Evolutionary conservation across 192 early-diverging fungal genomes (phyloP).

Genomic region (Spizellomyces sp.): DNA sequence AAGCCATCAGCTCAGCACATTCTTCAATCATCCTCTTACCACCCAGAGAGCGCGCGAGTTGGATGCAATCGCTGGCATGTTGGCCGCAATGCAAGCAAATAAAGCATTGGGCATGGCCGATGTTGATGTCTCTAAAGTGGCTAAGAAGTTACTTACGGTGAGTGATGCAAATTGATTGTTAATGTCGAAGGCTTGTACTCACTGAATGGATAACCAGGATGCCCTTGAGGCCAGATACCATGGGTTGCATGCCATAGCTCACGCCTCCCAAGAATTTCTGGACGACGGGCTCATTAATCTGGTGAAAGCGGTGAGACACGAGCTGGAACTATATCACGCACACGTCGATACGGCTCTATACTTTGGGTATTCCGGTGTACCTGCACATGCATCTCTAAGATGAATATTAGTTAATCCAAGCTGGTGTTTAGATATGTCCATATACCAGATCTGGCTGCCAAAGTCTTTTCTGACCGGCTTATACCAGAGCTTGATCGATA

Average conservation of each 20-base stretch:
- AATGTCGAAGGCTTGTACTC: too few relatives aligned
- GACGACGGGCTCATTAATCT: constrained; percentile 11
- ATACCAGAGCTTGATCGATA: constrained; percentile 31
- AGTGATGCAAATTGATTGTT: neutral
- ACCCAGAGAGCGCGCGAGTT: constrained; percentile 6
- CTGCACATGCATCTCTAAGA: neutral
- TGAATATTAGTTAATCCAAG: neutral
- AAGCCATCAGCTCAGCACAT: constrained; percentile 27
- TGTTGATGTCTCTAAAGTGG: neutral
- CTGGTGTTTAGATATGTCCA: constrained; percentile 32
- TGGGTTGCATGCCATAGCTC: constrained; percentile 32
- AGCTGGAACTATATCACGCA: constrained; percentile 30
- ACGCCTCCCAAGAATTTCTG: constrained; percentile 18
- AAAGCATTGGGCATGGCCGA: neutral
- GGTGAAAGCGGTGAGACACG: constrained; percentile 14
- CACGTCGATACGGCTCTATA: constrained; percentile 30
- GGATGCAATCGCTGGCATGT: constrained; percentile 6
- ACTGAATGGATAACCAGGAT: neutral
- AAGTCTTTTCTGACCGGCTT: constrained; percentile 29
- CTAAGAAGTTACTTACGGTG: constrained; percentile 13
- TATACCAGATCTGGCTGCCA: constrained; percentile 45
- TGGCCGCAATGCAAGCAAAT: constrained; percentile 11
- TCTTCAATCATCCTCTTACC: constrained; percentile 36
- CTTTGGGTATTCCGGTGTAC: constrained; percentile 1
- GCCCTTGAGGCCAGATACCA: constrained; percentile 32